These are phyloP conservation scores for Postia placenta DNA, from an alignment of 768 basidiomycete species.

Conservation along the genomic window DNA sequence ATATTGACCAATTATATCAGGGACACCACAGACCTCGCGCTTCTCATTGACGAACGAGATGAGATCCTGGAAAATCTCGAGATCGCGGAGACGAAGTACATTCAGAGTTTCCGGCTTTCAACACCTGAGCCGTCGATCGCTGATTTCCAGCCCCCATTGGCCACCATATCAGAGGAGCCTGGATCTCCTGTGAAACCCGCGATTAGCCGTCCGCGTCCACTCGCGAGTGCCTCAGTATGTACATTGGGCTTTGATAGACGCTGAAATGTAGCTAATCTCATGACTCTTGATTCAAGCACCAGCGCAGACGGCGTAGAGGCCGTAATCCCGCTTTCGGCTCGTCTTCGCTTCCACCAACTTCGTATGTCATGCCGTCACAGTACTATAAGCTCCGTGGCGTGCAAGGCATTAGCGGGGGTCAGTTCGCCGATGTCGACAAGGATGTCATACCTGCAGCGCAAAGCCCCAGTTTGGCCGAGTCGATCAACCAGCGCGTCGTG, in stretches of 20 bases:
- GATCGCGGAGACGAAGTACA: constrained; percentile 74
- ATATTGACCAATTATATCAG: constrained; percentile 39
- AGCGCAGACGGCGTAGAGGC: constrained; percentile 41
- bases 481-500: constrained; percentile 54
- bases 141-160: constrained; percentile 29
- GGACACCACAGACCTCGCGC: constrained; percentile 60
- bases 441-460: constrained; percentile 8
- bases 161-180: constrained; percentile 31
- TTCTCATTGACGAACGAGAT: constrained; percentile 71
- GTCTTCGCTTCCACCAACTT: constrained; percentile 67
- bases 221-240: constrained; percentile 29
- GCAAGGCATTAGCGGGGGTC: constrained; percentile 53
- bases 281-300: constrained; percentile 18
- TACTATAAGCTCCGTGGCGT: constrained; percentile 71
- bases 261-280: not conserved
- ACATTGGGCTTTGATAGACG: not conserved
- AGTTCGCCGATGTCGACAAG: constrained; percentile 43
- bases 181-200: constrained; percentile 39
- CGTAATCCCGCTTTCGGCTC: constrained; percentile 59
- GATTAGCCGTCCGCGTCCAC: constrained; percentile 65
- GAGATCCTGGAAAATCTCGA: constrained; percentile 75
- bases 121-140: constrained; percentile 69
- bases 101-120: constrained; percentile 64
- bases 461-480: constrained; percentile 46
- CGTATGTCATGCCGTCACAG: constrained; percentile 73